Conservation (phyloP, 75 land plant species). For the Selaginella tamariscina region DNA sequence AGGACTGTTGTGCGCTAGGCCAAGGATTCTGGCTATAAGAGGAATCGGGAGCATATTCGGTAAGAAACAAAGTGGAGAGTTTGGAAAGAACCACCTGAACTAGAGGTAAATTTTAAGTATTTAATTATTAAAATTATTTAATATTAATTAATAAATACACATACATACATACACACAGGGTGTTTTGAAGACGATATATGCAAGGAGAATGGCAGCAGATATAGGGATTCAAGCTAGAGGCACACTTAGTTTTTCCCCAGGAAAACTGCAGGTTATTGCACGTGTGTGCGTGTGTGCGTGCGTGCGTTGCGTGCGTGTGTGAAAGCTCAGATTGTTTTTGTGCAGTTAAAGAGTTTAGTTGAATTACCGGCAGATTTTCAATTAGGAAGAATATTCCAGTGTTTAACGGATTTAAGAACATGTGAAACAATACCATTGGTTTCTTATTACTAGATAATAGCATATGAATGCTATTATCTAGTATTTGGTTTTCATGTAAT, state of each 20-base stretch:
- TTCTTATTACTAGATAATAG: no score
- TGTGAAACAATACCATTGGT: no score
- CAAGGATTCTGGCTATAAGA: constrained; percentile 94
- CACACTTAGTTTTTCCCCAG: constrained; percentile 41
- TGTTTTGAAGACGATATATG: constrained; percentile 72
- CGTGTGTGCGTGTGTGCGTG: not conserved
- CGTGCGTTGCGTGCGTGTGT: not conserved
- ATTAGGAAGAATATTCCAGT: constrained; percentile 59
- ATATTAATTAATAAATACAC: no score
- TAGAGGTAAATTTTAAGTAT: constrained; percentile 42
- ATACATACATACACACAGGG: no score
- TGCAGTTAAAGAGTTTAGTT: constrained; percentile 50
- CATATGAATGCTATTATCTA: no score
- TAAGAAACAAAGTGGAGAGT: constrained; percentile 94
- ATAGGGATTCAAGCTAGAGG: constrained; percentile 56
- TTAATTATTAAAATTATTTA: not conserved
- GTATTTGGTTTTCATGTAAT: no score
- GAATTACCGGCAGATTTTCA: constrained; percentile 56
- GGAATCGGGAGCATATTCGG: constrained; percentile 98
- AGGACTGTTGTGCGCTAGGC: constrained; percentile 81
- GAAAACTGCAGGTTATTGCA: constrained; percentile 46
- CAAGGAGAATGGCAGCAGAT: constrained; percentile 85
- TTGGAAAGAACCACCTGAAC: constrained; percentile 71
- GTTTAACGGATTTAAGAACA: constrained; percentile 47
- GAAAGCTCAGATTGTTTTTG: not conserved